A percentile compares a stretch with the other conserved stretches of the same genome.
phyloP scores from a whole-genome alignment of 2,329 filamentous ascomycete species.

The Colletotrichum cereale region DNA sequence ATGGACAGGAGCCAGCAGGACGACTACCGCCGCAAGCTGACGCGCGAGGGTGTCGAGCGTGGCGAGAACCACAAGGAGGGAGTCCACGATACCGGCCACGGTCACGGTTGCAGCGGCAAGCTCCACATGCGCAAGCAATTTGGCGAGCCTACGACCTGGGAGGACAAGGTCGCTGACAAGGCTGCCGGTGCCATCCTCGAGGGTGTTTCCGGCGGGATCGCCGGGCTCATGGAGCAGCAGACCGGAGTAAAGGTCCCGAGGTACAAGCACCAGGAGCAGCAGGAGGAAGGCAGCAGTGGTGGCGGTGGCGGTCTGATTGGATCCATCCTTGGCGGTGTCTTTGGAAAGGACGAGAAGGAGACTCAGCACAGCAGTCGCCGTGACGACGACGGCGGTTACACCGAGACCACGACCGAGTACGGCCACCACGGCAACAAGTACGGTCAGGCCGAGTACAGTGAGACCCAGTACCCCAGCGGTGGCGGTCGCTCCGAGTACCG shows the following conservation, averaged over 20 bases:
- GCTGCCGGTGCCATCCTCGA: conserved; percentile 69
- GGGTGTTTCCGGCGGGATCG: conserved; percentile 67
- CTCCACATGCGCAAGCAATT: conserved; percentile 81
- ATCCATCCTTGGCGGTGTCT: conserved; percentile 73
- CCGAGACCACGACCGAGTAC: conserved; percentile 71
- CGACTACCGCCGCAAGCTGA: conserved; percentile 80
- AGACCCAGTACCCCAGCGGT: conserved; percentile 70
- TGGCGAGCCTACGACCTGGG: conserved; percentile 60
- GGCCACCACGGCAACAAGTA: conserved; percentile 69
- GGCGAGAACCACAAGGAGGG: conserved; percentile 90
- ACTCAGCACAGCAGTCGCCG: conserved; percentile 65
- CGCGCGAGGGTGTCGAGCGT: conserved; percentile 79
- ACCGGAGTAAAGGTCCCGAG: conserved; percentile 57
- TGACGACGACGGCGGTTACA: conserved; percentile 71
- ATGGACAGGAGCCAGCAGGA: conserved; percentile 73
- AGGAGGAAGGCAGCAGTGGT: conserved; percentile 64
- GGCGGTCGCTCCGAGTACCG: conserved; percentile 70
- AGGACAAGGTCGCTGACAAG: conserved; percentile 68
- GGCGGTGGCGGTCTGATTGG: conserved; percentile 78
- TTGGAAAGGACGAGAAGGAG: conserved; percentile 67
- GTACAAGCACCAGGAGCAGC: conserved; percentile 47
- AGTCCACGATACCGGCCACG: conserved; percentile 85
- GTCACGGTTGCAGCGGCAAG: conserved; percentile 85
- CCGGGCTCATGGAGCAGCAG: conserved; percentile 59
- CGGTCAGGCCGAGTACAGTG: conserved; percentile 70